Evolutionary conservation across 192 early-diverging fungal species (phyloP).

Genomic region (Coemansia sp.): DNA sequence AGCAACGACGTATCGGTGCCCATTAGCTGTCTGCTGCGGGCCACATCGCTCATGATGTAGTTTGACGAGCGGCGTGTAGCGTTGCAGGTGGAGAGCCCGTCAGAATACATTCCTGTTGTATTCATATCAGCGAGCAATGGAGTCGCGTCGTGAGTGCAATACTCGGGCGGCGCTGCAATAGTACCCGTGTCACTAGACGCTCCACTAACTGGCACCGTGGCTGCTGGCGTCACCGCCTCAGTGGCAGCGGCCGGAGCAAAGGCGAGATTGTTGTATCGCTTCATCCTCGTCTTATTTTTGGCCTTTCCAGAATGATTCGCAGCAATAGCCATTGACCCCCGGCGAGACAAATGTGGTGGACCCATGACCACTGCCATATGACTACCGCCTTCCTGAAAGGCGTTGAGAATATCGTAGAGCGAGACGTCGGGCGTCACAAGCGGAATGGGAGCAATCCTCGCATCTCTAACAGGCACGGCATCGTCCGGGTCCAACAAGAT

Average conservation of each 20-base stretch:
- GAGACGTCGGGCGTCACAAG: slow-evolving; percentile 51
- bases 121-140: slow-evolving; percentile 1
- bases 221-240: background rate
- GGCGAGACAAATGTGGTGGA: slow-evolving; percentile 19
- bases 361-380: slow-evolving; percentile 75
- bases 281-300: background rate
- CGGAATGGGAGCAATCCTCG: slow-evolving; percentile 56
- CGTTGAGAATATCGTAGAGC: slow-evolving; percentile 76
- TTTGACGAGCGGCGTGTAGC: slow-evolving; percentile 7
- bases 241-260: background rate
- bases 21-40: background rate
- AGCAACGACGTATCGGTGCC: slow-evolving; percentile 19
- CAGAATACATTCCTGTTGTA: background rate
- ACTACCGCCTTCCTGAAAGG: slow-evolving; percentile 81
- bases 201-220: background rate
- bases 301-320: background rate
- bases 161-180: background rate
- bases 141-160: slow-evolving; percentile 3
- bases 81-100: background rate
- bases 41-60: slow-evolving; percentile 5
- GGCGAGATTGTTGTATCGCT: slow-evolving; percentile 1
- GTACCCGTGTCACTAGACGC: slow-evolving; percentile 2
- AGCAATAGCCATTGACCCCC: background rate
- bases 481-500: slow-evolving; percentile 78
- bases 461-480: slow-evolving; percentile 63